Base-by-base conservation (phyloP, 805 yeast species). In the Tetrapisispora phaffii region DNA sequence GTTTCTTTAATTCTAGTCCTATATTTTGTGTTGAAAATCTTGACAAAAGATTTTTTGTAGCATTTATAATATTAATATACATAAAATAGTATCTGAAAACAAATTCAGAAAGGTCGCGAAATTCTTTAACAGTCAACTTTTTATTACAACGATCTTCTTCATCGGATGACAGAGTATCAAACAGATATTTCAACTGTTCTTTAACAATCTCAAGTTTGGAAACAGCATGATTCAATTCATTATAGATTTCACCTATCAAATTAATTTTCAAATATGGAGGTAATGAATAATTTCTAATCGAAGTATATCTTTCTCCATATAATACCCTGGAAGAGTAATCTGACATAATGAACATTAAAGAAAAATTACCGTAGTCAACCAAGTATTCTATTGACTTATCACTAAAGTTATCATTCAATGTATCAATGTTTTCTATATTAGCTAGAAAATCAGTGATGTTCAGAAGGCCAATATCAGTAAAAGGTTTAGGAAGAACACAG, bases 231-330 rank as follows among this genome's bases (percentile, higher is more conserved):
- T 50, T 48, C 4, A 52, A 44, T 28, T 55, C 49, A 7, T 48
- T 44, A 12, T 54, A 45, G 5, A 60, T 40, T 21, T 58, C 62
- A 9, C 35, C 39, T 28, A 53, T 44, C 7, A 61, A 41, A 24
- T 43, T 44, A 6, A 43, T 40, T 41, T 50, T 51, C 6, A 57
- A 34, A 15, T 44, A 28, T 7, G 52, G 50, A 5, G 62, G 59
- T 28, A 50, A 46, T 5, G 62, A 56, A 7, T 51, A 45, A 33
- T 59, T 55, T 43, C 50, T 52, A 8, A 62, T 55, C 1, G 62
- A 53, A 0, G 66, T 60, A 41, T 48, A 61, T 13, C 50, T 53
- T 34, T 57, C 60, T 40, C 49, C 49, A 43, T 50, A 58, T 19
- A 61, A 45, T 20, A 59, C 57, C 3, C 50, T 50, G 7, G 44